Conservation (phyloP, 306 rosid genomes). For the Vigna unguiculata region DNA sequence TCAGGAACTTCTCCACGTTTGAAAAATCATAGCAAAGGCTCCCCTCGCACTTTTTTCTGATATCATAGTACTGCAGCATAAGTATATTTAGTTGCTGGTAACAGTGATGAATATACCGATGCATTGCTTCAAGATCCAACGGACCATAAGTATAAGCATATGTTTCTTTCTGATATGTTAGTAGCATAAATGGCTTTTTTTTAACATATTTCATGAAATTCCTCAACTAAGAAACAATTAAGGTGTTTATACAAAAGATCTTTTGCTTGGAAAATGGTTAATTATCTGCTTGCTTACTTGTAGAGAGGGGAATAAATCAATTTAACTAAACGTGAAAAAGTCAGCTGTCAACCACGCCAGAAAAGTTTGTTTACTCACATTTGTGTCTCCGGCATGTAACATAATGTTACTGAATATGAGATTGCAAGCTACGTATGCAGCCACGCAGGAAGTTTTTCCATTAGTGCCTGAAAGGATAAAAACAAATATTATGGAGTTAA, state of each 20-base stretch:
- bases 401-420: constrained; percentile 77
- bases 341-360: constrained; percentile 16
- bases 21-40: constrained; percentile 93
- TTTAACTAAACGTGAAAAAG: background rate
- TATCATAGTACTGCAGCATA: constrained; percentile 80
- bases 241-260: constrained; percentile 1
- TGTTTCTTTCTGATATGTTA: constrained; percentile 2
- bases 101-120: constrained; percentile 29
- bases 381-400: constrained; percentile 60
- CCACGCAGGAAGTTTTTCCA: constrained; percentile 69
- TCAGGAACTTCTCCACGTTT: constrained; percentile 86
- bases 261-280: constrained; percentile 32
- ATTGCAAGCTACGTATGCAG: constrained; percentile 78
- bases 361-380: constrained; percentile 54
- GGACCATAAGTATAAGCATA: constrained; percentile 8
- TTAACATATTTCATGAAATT: background rate
- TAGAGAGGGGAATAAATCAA: background rate
- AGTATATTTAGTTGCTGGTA: constrained; percentile 24
- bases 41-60: constrained; percentile 86
- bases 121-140: constrained; percentile 33
- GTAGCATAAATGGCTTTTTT: background rate
- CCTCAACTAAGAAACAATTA: background rate
- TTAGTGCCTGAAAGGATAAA: constrained; percentile 70
- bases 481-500: constrained; percentile 11
- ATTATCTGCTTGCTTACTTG: constrained; percentile 10